Base-by-base conservation (phyloP, 192 early-diverging fungal genomes). In the Chytriomyces hyalinus region DNA sequence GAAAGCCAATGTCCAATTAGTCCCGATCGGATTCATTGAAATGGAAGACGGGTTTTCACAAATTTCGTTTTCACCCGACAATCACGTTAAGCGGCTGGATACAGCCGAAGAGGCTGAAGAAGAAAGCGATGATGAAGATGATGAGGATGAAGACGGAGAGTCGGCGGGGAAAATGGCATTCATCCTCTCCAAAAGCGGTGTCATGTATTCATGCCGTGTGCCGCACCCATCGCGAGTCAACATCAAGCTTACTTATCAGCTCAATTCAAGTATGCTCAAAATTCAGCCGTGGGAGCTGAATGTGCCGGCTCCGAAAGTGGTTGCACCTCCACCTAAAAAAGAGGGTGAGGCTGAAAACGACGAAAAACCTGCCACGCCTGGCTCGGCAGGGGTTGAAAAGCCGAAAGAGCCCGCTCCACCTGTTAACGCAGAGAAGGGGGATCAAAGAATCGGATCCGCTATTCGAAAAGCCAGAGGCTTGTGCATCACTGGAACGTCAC, bases 11-110 rank as follows among this genome's bases (percentile, higher is more conserved):
- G 75, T 85, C 10, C 46, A 75, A 63, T 75, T 90, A 36, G 60
- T 48, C 0, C 89, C 89, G 3, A 51, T 90, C n/a, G 88, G 89
- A 13, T 90, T 86, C 67, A 51, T 90, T 11, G 78, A 82, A 43
- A n/a, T 86, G 6, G 78, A 84, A 20, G 46, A 73, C 24, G 17
- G 51, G 11, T 66, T 83, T 6, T 65, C 61, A 0, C 36, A 61
- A 24, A 78, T 90, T 28, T 78, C 85, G 6, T 89, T 85, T 76
- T 86, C 87, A 46, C 80, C 10, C 6, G 87, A 89, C 75, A 85
- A 84, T 72, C 84, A 84, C 73, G 49, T 71, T 22, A 75, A 82
- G 46, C 60, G 8, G 1, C 60, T 73, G 8, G 73, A 51, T 10
- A n/a, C 61, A 11, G n/a, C n/a, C 0, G 71, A 78, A 13, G 77